Conservation (phyloP, 2,329 filamentous ascomycete genomes). For the Coniochaeta hoffmannii region DNA sequence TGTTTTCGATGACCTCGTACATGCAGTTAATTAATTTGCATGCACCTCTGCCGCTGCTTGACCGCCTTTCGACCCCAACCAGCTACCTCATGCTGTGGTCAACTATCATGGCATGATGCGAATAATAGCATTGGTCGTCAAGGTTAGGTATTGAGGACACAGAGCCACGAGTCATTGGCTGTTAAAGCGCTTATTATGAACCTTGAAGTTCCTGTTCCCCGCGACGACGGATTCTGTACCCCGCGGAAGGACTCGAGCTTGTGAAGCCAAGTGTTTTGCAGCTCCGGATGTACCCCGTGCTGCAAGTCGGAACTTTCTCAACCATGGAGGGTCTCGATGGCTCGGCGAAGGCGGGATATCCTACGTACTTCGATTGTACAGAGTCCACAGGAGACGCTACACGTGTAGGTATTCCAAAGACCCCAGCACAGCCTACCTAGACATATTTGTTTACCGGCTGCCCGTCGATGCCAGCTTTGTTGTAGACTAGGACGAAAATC, state of each 20-base stretch:
- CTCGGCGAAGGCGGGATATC: background rate
- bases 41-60: conserved; percentile 1
- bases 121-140: background rate
- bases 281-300: background rate
- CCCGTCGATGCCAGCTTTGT: background rate
- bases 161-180: background rate
- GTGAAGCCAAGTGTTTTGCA: background rate
- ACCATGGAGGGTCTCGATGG: background rate
- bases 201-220: too few relatives aligned
- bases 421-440: too few relatives aligned
- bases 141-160: background rate
- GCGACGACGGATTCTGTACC: background rate
- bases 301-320: background rate
- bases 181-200: background rate
- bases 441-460: too few relatives aligned
- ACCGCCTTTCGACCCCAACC: background rate
- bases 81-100: background rate
- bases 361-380: too few relatives aligned
- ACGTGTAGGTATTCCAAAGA: too few relatives aligned
- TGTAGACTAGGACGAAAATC: too few relatives aligned
- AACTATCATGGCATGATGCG: too few relatives aligned
- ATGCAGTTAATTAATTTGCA: background rate
- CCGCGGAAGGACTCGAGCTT: background rate
- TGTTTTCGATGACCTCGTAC: background rate
- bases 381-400: too few relatives aligned